Evolutionary conservation across 495 filamentous ascomycete species (phyloP), one percentile per base, ranked within the genome.

Genomic region (Massariosphaeria phaeospora): DNA sequence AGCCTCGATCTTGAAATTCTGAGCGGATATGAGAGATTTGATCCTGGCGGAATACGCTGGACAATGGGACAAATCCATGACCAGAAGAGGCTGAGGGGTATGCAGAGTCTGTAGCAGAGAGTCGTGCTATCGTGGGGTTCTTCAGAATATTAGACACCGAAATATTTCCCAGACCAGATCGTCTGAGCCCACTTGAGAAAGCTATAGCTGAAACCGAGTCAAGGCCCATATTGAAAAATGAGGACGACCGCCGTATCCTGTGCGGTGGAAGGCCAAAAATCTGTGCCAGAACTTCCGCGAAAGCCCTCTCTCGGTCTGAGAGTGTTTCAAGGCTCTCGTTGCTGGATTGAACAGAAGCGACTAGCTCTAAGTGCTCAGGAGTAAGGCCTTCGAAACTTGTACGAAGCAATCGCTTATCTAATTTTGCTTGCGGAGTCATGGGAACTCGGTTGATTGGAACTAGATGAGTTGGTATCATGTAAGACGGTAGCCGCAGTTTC

Each of bases 141-240:
- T 74, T 76, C 24, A 94, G 71, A 17, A 93, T 78, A 10, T 73
- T 60, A 0, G 84, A 85, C 1, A 90, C 76, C 25, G 79, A 70
- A 13, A 84, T 55, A 29, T 74, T 68, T 26, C 49, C 64, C 34
- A 68, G 71, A 2, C 76, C 70, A 7, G 51, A 49, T 1, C 70
- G 54, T 39, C 72, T 67, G 1, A 88, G 66, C 31, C 65, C 63
- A 18, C 72, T 81, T 0, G 84, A 77, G 31, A 90, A 66, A 11
- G 76, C 68, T 41, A 94, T 91, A 0, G 85, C 86, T 24, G 82
- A 84, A n/a, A 94, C 81, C 0, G 88, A 91, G 66, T 94, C 88
- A 18, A 94, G 66, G 0, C 88, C 88, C 5, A 91, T 70, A 20
- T 72, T 76, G 43, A 87, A 77, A 38, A 84, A 80, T 1, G 76